phyloP scores from a whole-genome alignment of 768 basidiomycete genomes.

The Leccinum aurantiacum region DNA sequence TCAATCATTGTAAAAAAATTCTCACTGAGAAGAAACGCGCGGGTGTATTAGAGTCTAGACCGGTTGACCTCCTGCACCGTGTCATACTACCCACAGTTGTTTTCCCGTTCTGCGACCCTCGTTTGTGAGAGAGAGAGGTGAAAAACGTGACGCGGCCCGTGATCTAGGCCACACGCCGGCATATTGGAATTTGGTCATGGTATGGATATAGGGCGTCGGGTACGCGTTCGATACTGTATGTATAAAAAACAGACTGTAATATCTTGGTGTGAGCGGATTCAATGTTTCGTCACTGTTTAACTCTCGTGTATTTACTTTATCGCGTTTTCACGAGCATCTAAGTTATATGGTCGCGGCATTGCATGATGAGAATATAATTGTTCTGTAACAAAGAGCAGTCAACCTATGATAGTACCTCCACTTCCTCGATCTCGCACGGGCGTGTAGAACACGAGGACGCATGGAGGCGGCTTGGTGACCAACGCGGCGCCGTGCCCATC shows the following conservation, averaged over 20 bases:
- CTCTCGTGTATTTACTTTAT: no score
- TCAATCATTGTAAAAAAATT: background rate
- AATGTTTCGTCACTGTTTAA: no score
- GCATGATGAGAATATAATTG: no score
- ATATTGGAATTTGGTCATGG: background rate
- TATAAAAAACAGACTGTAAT: no score
- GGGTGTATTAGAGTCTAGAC: background rate
- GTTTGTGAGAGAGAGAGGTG: background rate
- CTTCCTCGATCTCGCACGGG: no score
- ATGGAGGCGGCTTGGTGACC: conserved; percentile 28
- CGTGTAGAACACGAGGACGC: conserved; percentile 81
- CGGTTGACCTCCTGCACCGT: background rate
- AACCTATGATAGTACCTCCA: no score
- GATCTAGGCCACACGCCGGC: background rate
- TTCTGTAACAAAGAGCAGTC: no score
- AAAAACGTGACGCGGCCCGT: background rate
- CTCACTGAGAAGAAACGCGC: background rate
- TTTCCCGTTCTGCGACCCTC: background rate
- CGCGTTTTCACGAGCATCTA: no score
- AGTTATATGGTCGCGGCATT: no score
- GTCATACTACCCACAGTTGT: background rate
- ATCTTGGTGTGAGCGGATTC: no score
- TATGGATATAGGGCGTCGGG: no score
- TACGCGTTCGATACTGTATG: no score
- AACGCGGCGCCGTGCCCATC: conserved; percentile 19